These are phyloP conservation scores for Suillus fuscotomentosus DNA, from an alignment of 768 basidiomycete species.

Conservation along the genomic window DNA sequence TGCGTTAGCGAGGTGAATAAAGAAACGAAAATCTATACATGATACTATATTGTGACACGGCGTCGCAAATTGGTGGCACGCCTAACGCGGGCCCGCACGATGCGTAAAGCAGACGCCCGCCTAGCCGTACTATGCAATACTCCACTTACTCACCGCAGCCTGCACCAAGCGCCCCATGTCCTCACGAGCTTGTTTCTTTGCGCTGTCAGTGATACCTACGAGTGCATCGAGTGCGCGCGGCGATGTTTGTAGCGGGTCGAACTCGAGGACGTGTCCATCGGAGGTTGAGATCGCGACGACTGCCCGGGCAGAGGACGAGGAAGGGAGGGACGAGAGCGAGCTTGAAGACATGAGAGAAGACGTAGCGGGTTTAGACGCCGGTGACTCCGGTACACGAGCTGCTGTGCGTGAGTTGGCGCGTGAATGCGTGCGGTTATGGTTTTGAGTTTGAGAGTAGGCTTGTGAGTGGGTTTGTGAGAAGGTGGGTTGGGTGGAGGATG, in stretches of 20 bases:
- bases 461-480: conserved; percentile 38
- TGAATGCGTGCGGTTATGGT: conserved; percentile 40
- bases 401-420: conserved; percentile 40
- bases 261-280: conserved; percentile 81
- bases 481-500: conserved; percentile 21
- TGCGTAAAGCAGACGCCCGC: background rate
- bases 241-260: conserved; percentile 77
- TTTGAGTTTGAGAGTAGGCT: conserved; percentile 50
- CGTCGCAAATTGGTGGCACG: background rate
- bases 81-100: background rate
- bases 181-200: conserved; percentile 77
- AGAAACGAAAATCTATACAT: conserved; percentile 1
- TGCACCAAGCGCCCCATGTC: conserved; percentile 75
- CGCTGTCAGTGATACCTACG: conserved; percentile 76
- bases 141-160: conserved; percentile 77
- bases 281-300: conserved; percentile 76
- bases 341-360: background rate
- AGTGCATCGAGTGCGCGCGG: conserved; percentile 71
- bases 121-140: conserved; percentile 36
- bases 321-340: conserved; percentile 7
- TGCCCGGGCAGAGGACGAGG: conserved; percentile 41
- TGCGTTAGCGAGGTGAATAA: background rate
- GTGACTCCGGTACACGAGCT: conserved; percentile 14
- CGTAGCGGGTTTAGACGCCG: conserved; percentile 2
- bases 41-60: background rate